A percentile compares a stretch with the other conserved stretches of the same genome.
These are phyloP conservation scores for Schizosaccharomyces pombe DNA, from an alignment of 805 yeast genomes.

Conservation along the genomic window DNA sequence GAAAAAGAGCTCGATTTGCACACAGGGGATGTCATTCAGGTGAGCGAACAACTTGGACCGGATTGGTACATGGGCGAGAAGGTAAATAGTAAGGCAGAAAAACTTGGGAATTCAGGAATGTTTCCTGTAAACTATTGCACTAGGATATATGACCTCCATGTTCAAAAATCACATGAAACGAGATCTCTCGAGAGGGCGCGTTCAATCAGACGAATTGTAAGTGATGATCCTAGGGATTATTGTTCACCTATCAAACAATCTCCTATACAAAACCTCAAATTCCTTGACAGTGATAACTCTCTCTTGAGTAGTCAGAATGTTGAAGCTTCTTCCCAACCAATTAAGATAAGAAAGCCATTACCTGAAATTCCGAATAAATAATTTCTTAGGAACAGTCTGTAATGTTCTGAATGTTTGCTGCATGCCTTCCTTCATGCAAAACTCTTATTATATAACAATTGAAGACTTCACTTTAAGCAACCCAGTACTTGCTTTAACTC, in stretches of 20 bases:
- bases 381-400: no score
- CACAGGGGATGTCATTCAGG: constrained; percentile 10
- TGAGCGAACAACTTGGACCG: constrained; percentile 9
- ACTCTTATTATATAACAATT: neutral
- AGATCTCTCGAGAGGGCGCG: neutral
- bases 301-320: neutral
- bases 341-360: neutral
- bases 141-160: neutral
- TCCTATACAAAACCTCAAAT: neutral
- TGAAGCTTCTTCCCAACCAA: neutral
- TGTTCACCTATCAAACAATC: neutral
- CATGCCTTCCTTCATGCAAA: no score
- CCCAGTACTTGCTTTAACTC: neutral
- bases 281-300: neutral
- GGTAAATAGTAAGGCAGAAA: neutral
- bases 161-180: neutral
- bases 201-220: neutral
- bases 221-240: neutral
- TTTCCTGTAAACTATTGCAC: constrained; percentile 11
- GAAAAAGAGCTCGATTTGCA: constrained; percentile 11
- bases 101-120: constrained; percentile 8
- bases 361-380: neutral
- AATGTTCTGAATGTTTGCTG: no score
- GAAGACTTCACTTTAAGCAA: neutral
- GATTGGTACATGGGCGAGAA: constrained; percentile 12